Evolutionary conservation across 106 monocot species (phyloP), one percentile per base, ranked within the genome.

Genomic region (Apostasia shenzhenica): DNA sequence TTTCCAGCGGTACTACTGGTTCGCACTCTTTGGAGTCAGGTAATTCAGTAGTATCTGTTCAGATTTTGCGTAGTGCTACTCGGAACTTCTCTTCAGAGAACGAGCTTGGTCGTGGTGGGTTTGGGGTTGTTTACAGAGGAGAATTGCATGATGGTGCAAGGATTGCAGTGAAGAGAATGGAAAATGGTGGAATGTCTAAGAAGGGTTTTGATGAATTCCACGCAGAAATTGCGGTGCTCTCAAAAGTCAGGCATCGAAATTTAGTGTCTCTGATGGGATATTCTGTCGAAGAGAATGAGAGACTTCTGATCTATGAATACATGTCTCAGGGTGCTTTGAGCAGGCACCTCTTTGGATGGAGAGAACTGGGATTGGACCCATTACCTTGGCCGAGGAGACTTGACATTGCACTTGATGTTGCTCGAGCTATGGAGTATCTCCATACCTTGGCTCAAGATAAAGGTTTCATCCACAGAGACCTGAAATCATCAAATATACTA

Each of bases 111-210:
- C 74, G 78, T 52, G 90, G 90, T 9, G 86, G 90, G 12, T 86
- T 90, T 57, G 90, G 90, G 9, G 83, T 83, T 4, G 90, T 90
- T 61, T 90, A 90, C 59, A 90, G 79, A 51, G 90, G 90, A 45
- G 78, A 79, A 59, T 68, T 90, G 60, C 62, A 85, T 44, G 90
- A 90, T 59, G 90, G 90, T 8, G 81, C 86, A 2, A 76, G 76
- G 70, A 78, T 90, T 11, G 90, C 90, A 1, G 90, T 90, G 9
- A 90, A 90, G 74, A 77, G 90, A 57, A 90, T 90, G 90, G 83
- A 86, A 67, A 54, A 76, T 13, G 49, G 66, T 1, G 70, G 79
- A 7, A 43, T 85, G 4, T 81, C 64, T 41, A 81, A 72, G 63
- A 81, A 81, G 58, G 85, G 81, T 8, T 43, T 81, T 7, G 83